Evolutionary conservation across 495 filamentous ascomycete species (phyloP).

Genomic region (Usnea hakonensis): DNA sequence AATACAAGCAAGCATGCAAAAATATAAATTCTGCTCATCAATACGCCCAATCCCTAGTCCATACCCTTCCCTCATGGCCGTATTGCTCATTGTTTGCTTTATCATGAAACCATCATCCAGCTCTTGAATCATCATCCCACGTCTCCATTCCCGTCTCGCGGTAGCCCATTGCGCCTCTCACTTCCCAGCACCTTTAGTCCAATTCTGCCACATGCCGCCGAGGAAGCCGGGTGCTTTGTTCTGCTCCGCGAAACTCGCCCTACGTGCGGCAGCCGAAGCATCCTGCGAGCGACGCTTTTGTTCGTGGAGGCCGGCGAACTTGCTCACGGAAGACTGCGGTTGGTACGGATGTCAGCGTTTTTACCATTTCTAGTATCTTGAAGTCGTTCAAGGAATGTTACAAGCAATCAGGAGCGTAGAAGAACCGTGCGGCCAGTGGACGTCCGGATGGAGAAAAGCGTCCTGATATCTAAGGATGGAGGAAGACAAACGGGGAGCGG

Average conservation of each 20-base stretch:
- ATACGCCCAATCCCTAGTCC: neutral
- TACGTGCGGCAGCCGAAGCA: conserved; percentile 31
- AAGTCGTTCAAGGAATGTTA: neutral
- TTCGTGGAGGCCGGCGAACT: conserved; percentile 41
- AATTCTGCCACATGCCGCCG: conserved; percentile 46
- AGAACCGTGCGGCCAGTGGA: neutral
- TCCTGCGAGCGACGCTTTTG: conserved; percentile 46
- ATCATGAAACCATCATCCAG: neutral
- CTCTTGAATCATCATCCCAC: neutral
- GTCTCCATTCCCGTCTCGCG: neutral
- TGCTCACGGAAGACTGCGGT: conserved; percentile 24
- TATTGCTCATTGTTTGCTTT: neutral
- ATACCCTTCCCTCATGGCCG: neutral
- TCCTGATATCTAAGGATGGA: neutral
- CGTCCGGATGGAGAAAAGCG: neutral
- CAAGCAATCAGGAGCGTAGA: neutral
- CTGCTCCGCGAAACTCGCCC: conserved; percentile 46
- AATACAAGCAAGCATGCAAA: neutral
- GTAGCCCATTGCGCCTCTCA: conserved; percentile 4
- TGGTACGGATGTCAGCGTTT: neutral
- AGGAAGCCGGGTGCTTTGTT: conserved; percentile 36
- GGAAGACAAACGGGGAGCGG: conserved; percentile 3
- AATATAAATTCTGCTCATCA: neutral
- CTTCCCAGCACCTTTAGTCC: conserved; percentile 16
- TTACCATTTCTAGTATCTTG: too few relatives aligned